Evolutionary conservation across 106 monocot species (phyloP).

Genomic region (Dioscorea dumetorum): DNA sequence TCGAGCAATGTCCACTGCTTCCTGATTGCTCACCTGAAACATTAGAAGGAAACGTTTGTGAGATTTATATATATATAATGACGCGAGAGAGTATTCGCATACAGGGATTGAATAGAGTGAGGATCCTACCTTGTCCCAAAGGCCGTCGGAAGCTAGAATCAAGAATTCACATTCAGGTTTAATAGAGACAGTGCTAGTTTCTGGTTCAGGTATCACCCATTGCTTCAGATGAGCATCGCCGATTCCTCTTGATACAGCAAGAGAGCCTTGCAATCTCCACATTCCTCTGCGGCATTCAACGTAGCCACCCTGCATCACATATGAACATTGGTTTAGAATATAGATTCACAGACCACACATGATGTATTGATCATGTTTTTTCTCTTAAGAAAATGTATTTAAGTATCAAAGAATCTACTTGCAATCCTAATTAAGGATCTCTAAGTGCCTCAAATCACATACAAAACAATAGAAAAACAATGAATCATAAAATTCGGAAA

Average conservation of each 20-base stretch:
- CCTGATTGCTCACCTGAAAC: slow-evolving; percentile 59
- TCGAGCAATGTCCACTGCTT: slow-evolving; percentile 56
- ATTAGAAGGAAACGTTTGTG: too few relatives aligned
- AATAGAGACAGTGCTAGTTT: slow-evolving; percentile 47
- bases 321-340: neutral
- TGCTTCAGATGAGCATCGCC: slow-evolving; percentile 82
- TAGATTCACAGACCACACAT: neutral
- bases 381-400: too few relatives aligned
- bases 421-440: too few relatives aligned
- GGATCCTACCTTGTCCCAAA: slow-evolving; percentile 51
- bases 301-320: slow-evolving; percentile 45
- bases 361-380: too few relatives aligned
- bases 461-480: too few relatives aligned
- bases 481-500: neutral
- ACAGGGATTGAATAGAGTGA: neutral
- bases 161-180: slow-evolving; percentile 70
- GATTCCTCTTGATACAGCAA: slow-evolving; percentile 87
- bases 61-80: too few relatives aligned
- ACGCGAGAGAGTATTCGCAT: too few relatives aligned
- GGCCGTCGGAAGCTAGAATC: slow-evolving; percentile 89
- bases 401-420: too few relatives aligned
- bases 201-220: slow-evolving; percentile 80
- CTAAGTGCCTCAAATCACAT: too few relatives aligned
- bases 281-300: slow-evolving; percentile 52
- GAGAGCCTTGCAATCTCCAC: slow-evolving; percentile 80